Percentiles rank a stretch among this genome's conserved stretches.
phyloP scores from a whole-genome alignment of 2,329 filamentous ascomycete species.

The Venturiaceae sp. region DNA sequence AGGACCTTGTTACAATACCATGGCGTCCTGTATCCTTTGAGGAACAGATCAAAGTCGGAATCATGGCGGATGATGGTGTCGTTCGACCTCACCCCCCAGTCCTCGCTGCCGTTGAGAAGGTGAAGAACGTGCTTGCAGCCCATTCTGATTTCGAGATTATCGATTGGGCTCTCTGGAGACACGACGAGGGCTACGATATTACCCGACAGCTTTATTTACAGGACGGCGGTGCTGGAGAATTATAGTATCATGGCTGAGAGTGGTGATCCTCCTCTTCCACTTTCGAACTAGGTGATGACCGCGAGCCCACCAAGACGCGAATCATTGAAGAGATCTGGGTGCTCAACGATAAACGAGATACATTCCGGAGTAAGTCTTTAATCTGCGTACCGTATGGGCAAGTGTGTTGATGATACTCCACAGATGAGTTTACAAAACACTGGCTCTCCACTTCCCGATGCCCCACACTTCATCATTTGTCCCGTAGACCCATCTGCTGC shows the following conservation, averaged over 20 bases:
- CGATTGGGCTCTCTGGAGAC: conserved; percentile 39
- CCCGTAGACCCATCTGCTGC: background rate
- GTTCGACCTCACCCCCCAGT: conserved; percentile 59
- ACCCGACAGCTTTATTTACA: conserved; percentile 43
- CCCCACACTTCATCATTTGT: background rate
- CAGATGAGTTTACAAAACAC: background rate
- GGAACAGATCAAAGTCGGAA: conserved; percentile 40
- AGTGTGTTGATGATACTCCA: background rate
- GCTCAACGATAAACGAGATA: background rate
- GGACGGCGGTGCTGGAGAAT: conserved; percentile 50
- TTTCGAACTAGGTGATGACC: conserved; percentile 49
- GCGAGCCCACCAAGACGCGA: conserved; percentile 29
- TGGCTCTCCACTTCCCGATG: conserved; percentile 9
- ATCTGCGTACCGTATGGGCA: background rate
- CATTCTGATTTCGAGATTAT: conserved; percentile 40
- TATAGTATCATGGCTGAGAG: conserved; percentile 39
- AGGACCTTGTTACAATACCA: conserved; percentile 42
- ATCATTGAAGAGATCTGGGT: background rate
- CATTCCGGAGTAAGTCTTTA: background rate
- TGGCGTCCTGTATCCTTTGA: conserved; percentile 38
- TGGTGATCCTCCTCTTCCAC: conserved; percentile 48
- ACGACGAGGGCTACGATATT: conserved; percentile 39
- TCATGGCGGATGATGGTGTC: conserved; percentile 56
- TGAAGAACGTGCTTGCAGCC: conserved; percentile 18
- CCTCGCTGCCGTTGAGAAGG: conserved; percentile 40